A percentile compares a stretch with the other conserved stretches of the same genome.
Conservation (phyloP, 2,329 filamentous ascomycete species). For the Drechslera avenae region DNA sequence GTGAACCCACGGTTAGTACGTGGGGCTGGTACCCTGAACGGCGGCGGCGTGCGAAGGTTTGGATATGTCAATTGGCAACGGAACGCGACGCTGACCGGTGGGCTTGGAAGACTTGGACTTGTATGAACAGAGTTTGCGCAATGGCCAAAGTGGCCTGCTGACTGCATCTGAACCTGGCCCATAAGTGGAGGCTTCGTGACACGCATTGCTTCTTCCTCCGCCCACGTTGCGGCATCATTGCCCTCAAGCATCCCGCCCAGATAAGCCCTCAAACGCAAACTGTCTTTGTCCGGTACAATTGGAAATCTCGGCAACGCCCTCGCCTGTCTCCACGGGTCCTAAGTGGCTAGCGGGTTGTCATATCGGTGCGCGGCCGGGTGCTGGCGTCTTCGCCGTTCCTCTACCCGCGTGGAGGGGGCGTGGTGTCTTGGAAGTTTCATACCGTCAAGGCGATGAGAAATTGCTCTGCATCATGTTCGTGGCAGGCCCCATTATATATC, state of each 20-base stretch:
- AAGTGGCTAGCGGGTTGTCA: conserved; percentile 21
- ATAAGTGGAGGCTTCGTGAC: conserved; percentile 13
- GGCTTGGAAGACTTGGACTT: conserved; percentile 9
- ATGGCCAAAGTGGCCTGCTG: conserved; percentile 19
- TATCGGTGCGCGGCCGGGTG: conserved; percentile 34
- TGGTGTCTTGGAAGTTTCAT: conserved; percentile 27
- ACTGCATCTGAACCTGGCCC: conserved; percentile 12
- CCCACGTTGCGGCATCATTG: conserved; percentile 32
- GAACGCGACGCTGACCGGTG: conserved; percentile 11
- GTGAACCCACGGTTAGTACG: conserved; percentile 20
- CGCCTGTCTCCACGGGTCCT: conserved; percentile 10
- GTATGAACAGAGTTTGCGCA: conserved; percentile 6
- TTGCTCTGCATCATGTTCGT: conserved; percentile 12
- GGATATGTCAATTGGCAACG: conserved; percentile 22
- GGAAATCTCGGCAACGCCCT: conserved; percentile 31
- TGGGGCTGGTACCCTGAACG: conserved; percentile 30
- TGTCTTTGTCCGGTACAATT: conserved; percentile 27
- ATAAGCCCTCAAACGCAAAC: conserved; percentile 31
- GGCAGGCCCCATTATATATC: conserved; percentile 34
- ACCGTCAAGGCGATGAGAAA: conserved; percentile 24
- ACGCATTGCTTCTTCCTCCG: conserved; percentile 28
- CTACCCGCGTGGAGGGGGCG: conserved; percentile 20
- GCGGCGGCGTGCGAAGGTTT: conserved; percentile 17
- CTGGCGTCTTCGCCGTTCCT: conserved; percentile 21
- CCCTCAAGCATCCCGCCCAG: conserved; percentile 29